Base-by-base conservation (phyloP, 2,329 filamentous ascomycete genomes). In the Epicoccum sorghinum region DNA sequence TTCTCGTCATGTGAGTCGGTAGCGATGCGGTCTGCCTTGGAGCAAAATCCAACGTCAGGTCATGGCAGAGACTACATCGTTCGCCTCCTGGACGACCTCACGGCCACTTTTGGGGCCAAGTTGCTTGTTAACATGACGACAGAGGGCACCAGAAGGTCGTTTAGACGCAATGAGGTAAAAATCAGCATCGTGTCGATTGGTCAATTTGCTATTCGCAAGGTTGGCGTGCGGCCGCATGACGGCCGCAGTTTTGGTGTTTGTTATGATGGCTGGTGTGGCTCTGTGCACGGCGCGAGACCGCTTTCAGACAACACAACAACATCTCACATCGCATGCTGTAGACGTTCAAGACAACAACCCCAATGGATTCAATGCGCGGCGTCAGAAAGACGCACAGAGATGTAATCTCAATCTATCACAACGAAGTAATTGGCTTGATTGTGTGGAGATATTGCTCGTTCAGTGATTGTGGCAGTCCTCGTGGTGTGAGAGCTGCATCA, bases 11-110 rank as follows among this genome's bases (percentile, higher is more conserved):
- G 74, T 76, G 73, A 76, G 68, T 63, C 58, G 57, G 57, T 60
- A 59, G 63, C 58, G 62, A 68, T 61, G 70, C 67, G 69, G 68
- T 66, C 62, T 67, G 70, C 67, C 70, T 70, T 65, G 52, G 70
- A 75, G 73, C 70, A 70, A 76, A 74, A 59, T 64, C 66, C 73
- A 73, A 76, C 73, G 73, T 76, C 73, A 62, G 43, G 50, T 47
- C 65, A 64, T 68, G 43, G 40, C 41, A 30, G 57, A 24, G 45
- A 55, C 49, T 44, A 48, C 47, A 47, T n/a, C 48, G 47, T 42
- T 50, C 51, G 58, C 49, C 48, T 40, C 48, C 24, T 39, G 29
- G 23, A 43, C 24, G 54, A 45, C 50, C 47, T 23, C 43, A 43
- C 10, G 61, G 49, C 62, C 63, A 48, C 53, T 53, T 59, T 61